Evolutionary conservation across 1,139 yeast species (phyloP), one percentile per base, ranked within the genome.

Genomic region (Pichia sp.): DNA sequence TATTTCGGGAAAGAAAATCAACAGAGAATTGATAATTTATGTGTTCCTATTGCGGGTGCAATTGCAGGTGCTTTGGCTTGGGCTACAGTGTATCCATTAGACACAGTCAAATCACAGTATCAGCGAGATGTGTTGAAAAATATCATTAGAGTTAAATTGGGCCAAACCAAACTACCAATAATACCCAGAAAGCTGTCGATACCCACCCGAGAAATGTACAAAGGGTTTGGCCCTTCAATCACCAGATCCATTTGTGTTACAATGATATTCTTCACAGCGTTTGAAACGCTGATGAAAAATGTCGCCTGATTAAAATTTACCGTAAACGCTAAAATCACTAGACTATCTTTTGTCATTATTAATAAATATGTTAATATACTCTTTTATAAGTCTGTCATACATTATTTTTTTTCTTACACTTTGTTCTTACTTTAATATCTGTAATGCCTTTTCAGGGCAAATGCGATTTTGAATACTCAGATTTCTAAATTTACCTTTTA

Each of bases 221-320:
- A 90, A 44, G 95, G 95, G 0, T 67, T 86, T 44, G 86, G 88
- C 1, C 82, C 86, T 32, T 81, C 90, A 6, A 67, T 84, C 33
- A 66, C 80, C 5, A 69, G 95, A 49, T 79, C 94, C 0, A 77
- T 86, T 47, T 56, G 83, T 47, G 81, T 81, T 11, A 87, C 86
- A 49, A 76, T 83, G 75, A 80, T 81, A 8, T 85, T 86, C 60
- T 86, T 86, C 64, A 73, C 87, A 36, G 67, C 75, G 27, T 86
- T 76, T 61, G 95, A 86, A 63, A 73, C 71, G 49, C 62, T 82
- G 36, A 79, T 80, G 85, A 66, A 68, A 39, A 69, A 75, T 52
- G 58, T 76, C 40, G 68, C 67, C 4, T 66, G 43, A 50, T 7
- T 11, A 36, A n/a, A 35, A 7, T 11, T 26, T 23, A 36, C 23